Conservation (phyloP, 345 rosid genomes). For the Acer yangbiense region DNA sequence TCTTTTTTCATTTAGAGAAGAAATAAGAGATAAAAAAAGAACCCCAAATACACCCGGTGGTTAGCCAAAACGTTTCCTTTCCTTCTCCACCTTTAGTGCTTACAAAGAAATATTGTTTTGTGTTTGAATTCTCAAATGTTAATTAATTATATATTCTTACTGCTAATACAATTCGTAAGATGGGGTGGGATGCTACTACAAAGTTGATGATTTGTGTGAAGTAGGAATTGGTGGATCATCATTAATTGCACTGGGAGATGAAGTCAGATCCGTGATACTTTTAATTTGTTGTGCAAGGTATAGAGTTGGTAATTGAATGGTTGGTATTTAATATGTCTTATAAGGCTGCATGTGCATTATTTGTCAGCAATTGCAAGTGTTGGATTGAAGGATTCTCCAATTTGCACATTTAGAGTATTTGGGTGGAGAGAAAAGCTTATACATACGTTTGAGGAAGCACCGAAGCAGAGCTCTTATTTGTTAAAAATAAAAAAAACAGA, state of each 20-base stretch:
- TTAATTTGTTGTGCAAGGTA: neutral
- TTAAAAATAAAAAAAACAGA: neutral
- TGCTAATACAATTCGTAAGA: neutral
- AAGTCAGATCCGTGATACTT: neutral
- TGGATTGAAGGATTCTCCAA: neutral
- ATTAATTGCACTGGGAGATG: neutral
- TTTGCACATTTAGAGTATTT: neutral
- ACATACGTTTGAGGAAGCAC: neutral
- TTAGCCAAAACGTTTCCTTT: too few species aligned
- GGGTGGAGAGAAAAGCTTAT: neutral
- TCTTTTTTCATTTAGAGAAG: too few species aligned
- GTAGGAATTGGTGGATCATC: neutral
- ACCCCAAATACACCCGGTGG: too few species aligned
- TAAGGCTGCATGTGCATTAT: neutral
- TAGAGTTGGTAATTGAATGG: neutral
- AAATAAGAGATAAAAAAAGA: too few species aligned
- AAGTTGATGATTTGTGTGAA: neutral
- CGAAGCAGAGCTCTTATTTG: neutral
- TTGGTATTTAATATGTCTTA: neutral
- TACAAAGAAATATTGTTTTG: neutral
- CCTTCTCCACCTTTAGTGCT: too few species aligned
- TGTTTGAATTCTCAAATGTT: neutral
- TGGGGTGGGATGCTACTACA: neutral
- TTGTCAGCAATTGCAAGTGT: neutral
- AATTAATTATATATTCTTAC: neutral